Evolutionary conservation across 2,329 filamentous ascomycete species (phyloP), one percentile per base, ranked within the genome.

Genomic region (Pleomassaria siparia): DNA sequence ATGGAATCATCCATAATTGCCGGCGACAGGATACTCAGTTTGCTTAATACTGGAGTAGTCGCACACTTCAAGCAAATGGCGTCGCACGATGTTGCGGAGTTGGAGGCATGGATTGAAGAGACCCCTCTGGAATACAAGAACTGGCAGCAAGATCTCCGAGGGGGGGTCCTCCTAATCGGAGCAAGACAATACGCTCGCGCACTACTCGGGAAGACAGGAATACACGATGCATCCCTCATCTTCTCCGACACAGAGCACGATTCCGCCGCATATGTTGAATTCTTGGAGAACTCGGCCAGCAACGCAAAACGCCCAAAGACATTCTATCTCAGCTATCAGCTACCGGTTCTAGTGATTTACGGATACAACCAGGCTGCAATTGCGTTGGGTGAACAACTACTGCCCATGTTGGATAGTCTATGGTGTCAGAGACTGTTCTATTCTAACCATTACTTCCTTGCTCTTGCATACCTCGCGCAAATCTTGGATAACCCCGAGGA

Each of bases 121-220:
- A 80, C 84, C n/a, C 86, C 85, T 50, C 81, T 90, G 51, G 88
- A 91, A 53, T 81, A 89, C 48, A 82, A 82, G 1, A 83, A 86
- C 41, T 91, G 88, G 88, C 76, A 84, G 39, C 74, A 79, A 36
- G 88, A 91, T 58, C 80, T 86, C 1, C 79, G 87, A 48, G 88
- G 88, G 13, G 88, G 88, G 2, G 83, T 83, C 0, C 74, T 90
- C 43, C 73, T 91, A 6, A 81, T 87, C 50, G 79, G 81, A 2
- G 76, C 86, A 3, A 75, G 85, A 41, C 88, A 91, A 63, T 78
- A 81, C 20, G 81, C 79, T 42, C 81, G 86, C 40, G 86, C 88
- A 18, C 71, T 91, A 16, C 86, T 90, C 64, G 88, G 88, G 44
- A 91, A 90, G 67, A 91, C 88, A 0, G 70, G 70, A 10, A 70